Evolutionary conservation across 2,329 filamentous ascomycete species (phyloP).

Genomic region (Ophiostoma sp.): DNA sequence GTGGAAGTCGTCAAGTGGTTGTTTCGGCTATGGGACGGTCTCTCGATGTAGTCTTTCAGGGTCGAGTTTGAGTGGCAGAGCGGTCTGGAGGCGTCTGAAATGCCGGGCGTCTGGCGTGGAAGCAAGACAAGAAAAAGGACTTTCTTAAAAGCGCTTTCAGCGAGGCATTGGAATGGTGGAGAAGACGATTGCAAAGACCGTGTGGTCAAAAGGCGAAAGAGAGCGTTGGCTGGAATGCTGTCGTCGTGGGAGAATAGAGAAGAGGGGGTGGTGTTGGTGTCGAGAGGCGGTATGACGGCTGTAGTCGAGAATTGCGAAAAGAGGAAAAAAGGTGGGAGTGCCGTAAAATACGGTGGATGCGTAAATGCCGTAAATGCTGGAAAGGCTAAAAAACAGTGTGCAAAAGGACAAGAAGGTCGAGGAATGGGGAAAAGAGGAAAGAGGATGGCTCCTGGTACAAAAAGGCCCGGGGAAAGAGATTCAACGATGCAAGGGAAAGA

Average conservation of each 20-base stretch:
- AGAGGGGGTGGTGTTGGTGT: background rate
- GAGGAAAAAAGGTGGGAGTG: background rate
- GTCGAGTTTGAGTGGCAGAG: background rate
- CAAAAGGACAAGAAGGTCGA: background rate
- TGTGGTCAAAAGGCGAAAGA: background rate
- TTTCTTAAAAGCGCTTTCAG: background rate
- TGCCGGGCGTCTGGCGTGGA: background rate
- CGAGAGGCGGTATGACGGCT: conserved; percentile 13
- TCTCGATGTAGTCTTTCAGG: background rate
- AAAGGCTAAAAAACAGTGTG: background rate
- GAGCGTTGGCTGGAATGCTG: background rate
- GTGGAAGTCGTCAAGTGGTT: background rate
- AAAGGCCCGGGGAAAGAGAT: background rate
- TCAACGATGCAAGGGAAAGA: background rate
- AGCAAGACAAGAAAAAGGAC: background rate
- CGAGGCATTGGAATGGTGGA: conserved; percentile 5
- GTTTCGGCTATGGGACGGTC: background rate
- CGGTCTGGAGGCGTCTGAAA: background rate
- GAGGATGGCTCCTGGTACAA: background rate
- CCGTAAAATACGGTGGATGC: background rate
- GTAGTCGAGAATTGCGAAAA: background rate
- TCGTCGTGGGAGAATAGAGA: background rate
- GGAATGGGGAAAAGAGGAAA: background rate
- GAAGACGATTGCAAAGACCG: background rate
- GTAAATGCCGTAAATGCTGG: background rate